phyloP scores from a whole-genome alignment of 345 rosid genomes.

The Murraya paniculata region DNA sequence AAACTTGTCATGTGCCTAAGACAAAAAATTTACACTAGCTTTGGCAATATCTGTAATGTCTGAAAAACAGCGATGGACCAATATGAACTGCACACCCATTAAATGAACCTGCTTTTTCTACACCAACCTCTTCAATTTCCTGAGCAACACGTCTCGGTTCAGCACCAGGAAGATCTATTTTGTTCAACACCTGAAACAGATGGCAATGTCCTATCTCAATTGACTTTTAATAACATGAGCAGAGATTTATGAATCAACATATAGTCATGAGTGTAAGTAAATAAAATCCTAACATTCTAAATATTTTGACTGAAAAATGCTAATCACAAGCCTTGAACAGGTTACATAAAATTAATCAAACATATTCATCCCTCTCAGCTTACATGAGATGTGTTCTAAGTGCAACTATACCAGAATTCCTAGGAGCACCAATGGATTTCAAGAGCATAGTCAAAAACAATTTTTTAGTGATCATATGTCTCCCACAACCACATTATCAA shows the following conservation, averaged over 20 bases:
- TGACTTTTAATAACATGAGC: not conserved
- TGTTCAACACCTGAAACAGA: slow-evolving; percentile 74
- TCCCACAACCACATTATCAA: not conserved
- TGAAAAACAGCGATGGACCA: slow-evolving; percentile 8
- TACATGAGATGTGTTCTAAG: not conserved
- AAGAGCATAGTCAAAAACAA: not conserved
- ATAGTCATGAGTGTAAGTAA: not conserved
- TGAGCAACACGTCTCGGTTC: slow-evolving; percentile 73
- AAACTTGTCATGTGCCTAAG: not conserved
- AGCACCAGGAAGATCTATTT: slow-evolving; percentile 98
- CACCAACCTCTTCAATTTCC: slow-evolving; percentile 99
- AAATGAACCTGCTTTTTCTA: slow-evolving; percentile 24
- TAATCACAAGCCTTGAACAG: not conserved
- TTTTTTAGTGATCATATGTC: not conserved
- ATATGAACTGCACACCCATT: slow-evolving; percentile 31
- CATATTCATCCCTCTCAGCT: not conserved
- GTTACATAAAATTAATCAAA: not conserved
- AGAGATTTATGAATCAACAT: not conserved
- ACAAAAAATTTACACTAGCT: not conserved
- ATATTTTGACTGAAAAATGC: not conserved
- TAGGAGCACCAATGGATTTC: not conserved
- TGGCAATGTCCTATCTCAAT: not conserved
- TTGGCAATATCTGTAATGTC: not conserved
- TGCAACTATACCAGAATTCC: not conserved
- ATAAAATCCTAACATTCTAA: not conserved